Evolutionary conservation across 768 basidiomycete species (phyloP).

Genomic region (Serendipita sp.): DNA sequence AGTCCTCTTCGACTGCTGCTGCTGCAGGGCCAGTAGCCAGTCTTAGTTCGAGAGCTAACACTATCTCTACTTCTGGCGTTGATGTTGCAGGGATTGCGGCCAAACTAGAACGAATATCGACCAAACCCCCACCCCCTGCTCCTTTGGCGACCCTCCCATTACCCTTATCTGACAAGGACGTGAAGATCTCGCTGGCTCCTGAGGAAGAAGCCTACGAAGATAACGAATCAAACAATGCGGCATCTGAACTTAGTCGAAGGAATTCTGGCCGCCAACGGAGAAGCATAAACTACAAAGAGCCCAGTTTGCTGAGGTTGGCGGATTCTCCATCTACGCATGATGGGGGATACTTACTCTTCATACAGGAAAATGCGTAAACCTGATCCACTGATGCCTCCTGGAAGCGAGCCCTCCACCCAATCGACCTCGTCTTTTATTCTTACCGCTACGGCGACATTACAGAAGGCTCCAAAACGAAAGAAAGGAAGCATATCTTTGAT

Average conservation of each 20-base stretch:
- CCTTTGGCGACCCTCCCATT: slow-evolving; percentile 31
- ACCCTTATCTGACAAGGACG: slow-evolving; percentile 9
- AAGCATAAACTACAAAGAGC: slow-evolving; percentile 76
- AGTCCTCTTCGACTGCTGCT: not conserved
- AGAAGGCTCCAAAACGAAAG: not conserved
- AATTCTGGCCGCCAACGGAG: slow-evolving; percentile 30
- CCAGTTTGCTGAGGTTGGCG: slow-evolving; percentile 72
- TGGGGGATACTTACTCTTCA: not conserved
- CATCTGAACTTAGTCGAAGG: not conserved
- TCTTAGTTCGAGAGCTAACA: not conserved
- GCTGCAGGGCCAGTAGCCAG: not conserved
- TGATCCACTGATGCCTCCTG: slow-evolving; percentile 31
- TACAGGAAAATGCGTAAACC: slow-evolving; percentile 81
- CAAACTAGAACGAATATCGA: slow-evolving; percentile 16
- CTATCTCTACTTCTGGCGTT: not conserved
- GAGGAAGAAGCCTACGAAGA: not conserved
- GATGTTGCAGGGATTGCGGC: not conserved
- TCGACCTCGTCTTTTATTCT: not conserved
- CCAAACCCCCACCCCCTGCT: slow-evolving; percentile 34
- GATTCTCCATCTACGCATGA: not conserved
- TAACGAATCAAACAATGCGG: slow-evolving; percentile 27
- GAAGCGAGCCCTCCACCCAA: slow-evolving; percentile 7
- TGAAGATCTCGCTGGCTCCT: not conserved
- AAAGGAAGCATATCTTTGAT: not conserved
- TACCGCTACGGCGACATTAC: not conserved